A percentile compares a stretch with the other conserved stretches of the same genome.
Conservation (phyloP, 257 asterid genomes). For the Verbena officinalis region DNA sequence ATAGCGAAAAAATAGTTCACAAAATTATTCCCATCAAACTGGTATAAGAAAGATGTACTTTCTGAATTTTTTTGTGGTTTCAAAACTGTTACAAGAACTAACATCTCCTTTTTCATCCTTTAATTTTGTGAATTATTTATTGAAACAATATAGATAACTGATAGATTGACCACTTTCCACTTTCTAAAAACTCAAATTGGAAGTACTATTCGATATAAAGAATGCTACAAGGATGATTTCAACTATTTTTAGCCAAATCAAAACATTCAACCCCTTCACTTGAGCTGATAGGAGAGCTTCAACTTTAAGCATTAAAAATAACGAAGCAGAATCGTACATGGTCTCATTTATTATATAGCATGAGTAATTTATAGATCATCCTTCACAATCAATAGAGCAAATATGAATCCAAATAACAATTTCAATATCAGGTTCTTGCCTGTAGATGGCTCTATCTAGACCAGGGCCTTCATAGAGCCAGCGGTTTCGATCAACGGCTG, state of each 20-base stretch:
- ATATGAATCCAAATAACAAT: background rate
- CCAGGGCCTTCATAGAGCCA: slow-evolving; percentile 78
- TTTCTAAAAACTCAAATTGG: background rate
- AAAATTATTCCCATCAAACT: background rate
- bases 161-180: background rate
- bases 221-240: background rate
- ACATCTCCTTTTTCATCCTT: background rate
- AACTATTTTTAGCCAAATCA: background rate
- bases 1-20: too few relatives aligned
- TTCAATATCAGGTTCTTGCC: slow-evolving; percentile 39
- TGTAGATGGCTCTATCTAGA: slow-evolving; percentile 67
- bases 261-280: background rate
- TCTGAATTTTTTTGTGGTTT: background rate
- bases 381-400: background rate
- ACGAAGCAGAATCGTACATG: slow-evolving; percentile 3
- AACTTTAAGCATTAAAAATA: background rate
- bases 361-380: background rate
- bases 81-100: background rate
- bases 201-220: background rate
- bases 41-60: background rate
- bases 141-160: background rate
- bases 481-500: slow-evolving; percentile 79
- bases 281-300: background rate
- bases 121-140: background rate
- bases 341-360: background rate